Base-by-base conservation (phyloP, 441 rosid genomes). In the Corymbia citriodora region DNA sequence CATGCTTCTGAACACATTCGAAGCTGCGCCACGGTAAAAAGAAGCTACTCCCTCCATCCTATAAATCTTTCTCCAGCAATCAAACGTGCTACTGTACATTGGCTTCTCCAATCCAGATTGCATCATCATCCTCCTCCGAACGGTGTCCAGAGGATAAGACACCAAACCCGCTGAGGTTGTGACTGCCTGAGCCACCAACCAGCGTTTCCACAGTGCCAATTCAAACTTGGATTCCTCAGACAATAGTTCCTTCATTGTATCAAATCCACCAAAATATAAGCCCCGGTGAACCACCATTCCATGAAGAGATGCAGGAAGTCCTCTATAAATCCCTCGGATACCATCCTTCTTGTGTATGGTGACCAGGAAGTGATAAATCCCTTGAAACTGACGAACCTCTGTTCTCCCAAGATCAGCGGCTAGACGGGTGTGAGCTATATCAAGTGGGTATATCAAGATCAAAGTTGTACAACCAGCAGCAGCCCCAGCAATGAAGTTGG, bases 61-160 rank as follows among this genome's bases (percentile, higher is more conserved):
- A 86, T 95, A 96, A 68, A 97, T 96, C 74, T 93, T 96, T 93
- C 83, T 96, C 99, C 99, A 98, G 91, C 99, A 98, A 59, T 98
- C 97, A 53, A 93, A 55, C 5, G 99, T 97, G 94, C 92, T 92
- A 40, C 33, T 90, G 72, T 96, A 97, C 96, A 96, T 94, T 8
- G 97, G 99, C 79, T 89, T 93, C 89, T 97, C 97, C 90, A 96
- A 90, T 87, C 99, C 99, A 15, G 99, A 97, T 81, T 98, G 98
- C 99, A 98, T 98, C 99, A 98, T 98, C 94, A 98, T 97, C 92
- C 98, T 93, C 90, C 99, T 94, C 81, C 99, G 91, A 87, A 96
- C 99, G 55, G 99, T 97, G 90, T 97, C 99, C 88, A 98, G 88
- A 40, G 99, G 99, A 89, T 98, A 98, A 10, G 99, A 98, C 82